Conservation (phyloP, 2,329 filamentous ascomycete genomes). For the Chlorencoelia australis region DNA sequence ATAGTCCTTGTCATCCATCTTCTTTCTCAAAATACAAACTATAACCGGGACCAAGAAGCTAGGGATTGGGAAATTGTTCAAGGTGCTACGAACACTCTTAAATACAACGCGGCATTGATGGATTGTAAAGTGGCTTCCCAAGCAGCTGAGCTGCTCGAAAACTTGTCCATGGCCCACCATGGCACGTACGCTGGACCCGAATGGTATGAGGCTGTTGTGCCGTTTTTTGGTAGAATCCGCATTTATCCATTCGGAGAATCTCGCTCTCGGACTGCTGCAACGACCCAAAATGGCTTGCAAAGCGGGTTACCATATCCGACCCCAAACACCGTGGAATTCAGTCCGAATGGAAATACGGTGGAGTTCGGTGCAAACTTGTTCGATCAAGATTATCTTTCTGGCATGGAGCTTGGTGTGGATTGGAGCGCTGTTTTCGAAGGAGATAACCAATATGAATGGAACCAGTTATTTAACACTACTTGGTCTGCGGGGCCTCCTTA, state of each 20-base stretch:
- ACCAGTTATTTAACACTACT: slow-evolving; percentile 8
- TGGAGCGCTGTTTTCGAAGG: slow-evolving; percentile 10
- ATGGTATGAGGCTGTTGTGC: slow-evolving; percentile 33
- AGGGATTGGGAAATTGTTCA: slow-evolving; percentile 30
- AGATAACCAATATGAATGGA: slow-evolving; percentile 10
- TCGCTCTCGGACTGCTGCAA: not conserved
- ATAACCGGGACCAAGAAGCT: slow-evolving; percentile 24
- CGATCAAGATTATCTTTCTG: slow-evolving; percentile 2
- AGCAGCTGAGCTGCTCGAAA: slow-evolving; percentile 31
- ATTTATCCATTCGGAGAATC: slow-evolving; percentile 5
- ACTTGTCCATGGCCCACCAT: slow-evolving; percentile 25
- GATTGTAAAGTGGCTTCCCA: slow-evolving; percentile 35
- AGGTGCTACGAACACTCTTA: slow-evolving; percentile 26
- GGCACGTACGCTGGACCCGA: slow-evolving; percentile 15
- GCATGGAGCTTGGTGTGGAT: slow-evolving; percentile 11
- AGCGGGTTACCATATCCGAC: not conserved
- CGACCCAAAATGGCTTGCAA: not conserved
- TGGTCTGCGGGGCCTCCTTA: no score
- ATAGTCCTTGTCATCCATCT: slow-evolving; percentile 35
- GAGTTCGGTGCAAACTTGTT: slow-evolving; percentile 4
- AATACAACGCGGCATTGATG: slow-evolving; percentile 25
- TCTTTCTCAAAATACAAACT: slow-evolving; percentile 22
- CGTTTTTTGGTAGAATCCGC: slow-evolving; percentile 34
- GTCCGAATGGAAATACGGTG: no score
- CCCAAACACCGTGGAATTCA: slow-evolving; percentile 8